Evolutionary conservation across 331 rosid genomes (phyloP), one percentile per base, ranked within the genome.

Genomic region (Spiraea crenata): DNA sequence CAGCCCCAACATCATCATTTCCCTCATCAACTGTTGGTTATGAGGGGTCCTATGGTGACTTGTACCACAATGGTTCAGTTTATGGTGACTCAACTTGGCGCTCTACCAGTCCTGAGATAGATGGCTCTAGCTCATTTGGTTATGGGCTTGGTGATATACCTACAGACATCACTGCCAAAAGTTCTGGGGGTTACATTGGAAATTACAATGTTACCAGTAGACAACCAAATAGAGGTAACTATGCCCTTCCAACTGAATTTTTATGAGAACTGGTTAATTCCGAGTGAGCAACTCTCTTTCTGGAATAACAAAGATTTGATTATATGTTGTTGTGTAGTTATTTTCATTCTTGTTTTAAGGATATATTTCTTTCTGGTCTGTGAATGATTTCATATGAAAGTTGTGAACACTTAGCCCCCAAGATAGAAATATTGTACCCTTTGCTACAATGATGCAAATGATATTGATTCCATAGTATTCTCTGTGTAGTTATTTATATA

Each of bases 171-270:
- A 77, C 85, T 6, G 81, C 85, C 57, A 85, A 83, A 71, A 82
- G 64, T 75, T 88, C 98, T 50, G 96, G 84, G 81, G 90, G 84
- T 37, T 90, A 80, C 76, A 80, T 90, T 73, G 96, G 89, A 75
- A 85, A 82, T 77, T 92, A 86, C 86, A 84, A 66, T 71, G 95
- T 86, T 77, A 75, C 87, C 59, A 86, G 82, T 83, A 90, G 96
- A 85, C 96, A 90, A 57, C 31, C 96, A 76, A 90, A 82, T 88
- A 92, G 96, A 90, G 98, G 98, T 92, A 83, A 73, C 69, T 48
- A 8, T 42, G 49, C 61, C 59, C 66, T 63, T 63, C 5, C 9
- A 4, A 3, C 50, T 17, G 41, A 62, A 45, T 45, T 34, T 48
- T 69, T 4, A 34, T 45, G 19, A 58, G 67, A 57, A 70, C 57